Base-by-base conservation (phyloP, 176 grass and related monocot species). In the Raddia distichophylla region DNA sequence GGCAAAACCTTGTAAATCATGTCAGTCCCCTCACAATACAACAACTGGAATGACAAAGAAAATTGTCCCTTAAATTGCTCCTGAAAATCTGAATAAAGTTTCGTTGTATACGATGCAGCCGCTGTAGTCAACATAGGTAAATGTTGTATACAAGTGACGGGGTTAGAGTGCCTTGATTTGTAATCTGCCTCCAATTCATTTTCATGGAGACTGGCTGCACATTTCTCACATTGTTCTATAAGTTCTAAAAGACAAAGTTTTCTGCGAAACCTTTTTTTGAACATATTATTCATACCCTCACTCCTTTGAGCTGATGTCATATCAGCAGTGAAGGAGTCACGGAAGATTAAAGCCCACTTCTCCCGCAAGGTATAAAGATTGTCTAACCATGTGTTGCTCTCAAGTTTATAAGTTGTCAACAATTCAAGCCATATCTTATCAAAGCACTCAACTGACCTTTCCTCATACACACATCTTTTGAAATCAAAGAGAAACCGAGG, bases 101-200 rank as follows among this genome's bases (percentile, higher is more conserved):
- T 27, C 27, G 0, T 27, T 27, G 27, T 27, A 27, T 27, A 27
- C 27, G 27, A 27, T 65, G 83, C 77, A 8, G 86, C 81, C 47
- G 86, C 80, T 64, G 83, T 74, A 75, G 73, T 84, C 60, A 89
- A 55, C 81, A 89, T 27, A 27, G 27, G 27, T 27, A 27, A 27
- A 27, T 27, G 27, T 27, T 27, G 27, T 27, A 27, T 27, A 27
- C 27, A 27, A 27, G 27, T 27, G 1, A 27, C 27, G 27, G 1
- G 27, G 27, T 27, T 27, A 27, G 83, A 32, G 81, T 89, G 87
- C 43, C 81, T 67, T 16, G 87, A 89, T 37, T 80, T 84, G 57
- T 84, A 78, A 74, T 89, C 81, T 67, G 83, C 87, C 69, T 61
- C 66, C 12, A 89, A 61, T 74, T 89, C 87, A 67, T 89, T 89